Evolutionary conservation across 1,139 yeast species (phyloP).

Genomic region (Maudiozyma humilis): DNA sequence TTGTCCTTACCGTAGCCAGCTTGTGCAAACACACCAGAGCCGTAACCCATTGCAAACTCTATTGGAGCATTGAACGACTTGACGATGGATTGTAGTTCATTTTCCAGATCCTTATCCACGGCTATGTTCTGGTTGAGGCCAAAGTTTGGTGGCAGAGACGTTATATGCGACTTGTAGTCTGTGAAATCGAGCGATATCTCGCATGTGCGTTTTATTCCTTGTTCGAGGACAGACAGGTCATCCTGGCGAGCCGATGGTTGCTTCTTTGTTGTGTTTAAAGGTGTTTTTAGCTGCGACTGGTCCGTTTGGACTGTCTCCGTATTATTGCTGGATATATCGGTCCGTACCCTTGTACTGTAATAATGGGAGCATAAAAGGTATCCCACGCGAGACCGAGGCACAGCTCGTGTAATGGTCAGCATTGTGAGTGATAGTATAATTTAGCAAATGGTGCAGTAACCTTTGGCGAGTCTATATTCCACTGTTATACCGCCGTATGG

Average conservation of each 20-base stretch:
- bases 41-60: constrained; percentile 80
- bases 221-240: constrained; percentile 29
- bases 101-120: constrained; percentile 39
- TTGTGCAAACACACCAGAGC: constrained; percentile 88
- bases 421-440: no score
- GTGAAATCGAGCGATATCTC: constrained; percentile 34
- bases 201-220: constrained; percentile 31
- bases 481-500: no score
- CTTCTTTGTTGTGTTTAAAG: neutral
- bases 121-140: constrained; percentile 53
- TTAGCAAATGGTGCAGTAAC: no score
- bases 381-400: no score
- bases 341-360: no score
- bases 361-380: no score
- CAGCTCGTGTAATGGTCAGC: no score
- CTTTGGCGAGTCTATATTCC: no score
- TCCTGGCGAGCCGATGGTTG: neutral
- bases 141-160: constrained; percentile 45
- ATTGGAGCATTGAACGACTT: constrained; percentile 61
- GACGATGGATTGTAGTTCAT: constrained; percentile 44
- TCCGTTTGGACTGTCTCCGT: neutral
- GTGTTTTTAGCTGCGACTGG: neutral
- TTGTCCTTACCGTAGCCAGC: constrained; percentile 39
- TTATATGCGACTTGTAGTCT: constrained; percentile 36
- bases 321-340: neutral